Evolutionary conservation across 2,329 filamentous ascomycete species (phyloP).

Genomic region (Ophiostoma tasmaniense): DNA sequence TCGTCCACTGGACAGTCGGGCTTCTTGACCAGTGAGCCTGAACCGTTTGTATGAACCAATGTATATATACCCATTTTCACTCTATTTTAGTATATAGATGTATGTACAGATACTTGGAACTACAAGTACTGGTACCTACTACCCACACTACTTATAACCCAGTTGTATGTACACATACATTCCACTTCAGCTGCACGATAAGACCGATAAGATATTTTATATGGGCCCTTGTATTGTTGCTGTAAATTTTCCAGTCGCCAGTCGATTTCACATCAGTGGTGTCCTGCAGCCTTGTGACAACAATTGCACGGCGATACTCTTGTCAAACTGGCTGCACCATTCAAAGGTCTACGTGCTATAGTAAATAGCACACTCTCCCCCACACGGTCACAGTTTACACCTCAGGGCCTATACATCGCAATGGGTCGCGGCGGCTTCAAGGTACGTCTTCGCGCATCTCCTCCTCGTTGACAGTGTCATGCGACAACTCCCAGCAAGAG

Average conservation of each 20-base stretch:
- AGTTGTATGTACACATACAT: neutral
- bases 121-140: neutral
- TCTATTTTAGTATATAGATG: too few species aligned
- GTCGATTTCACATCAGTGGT: neutral
- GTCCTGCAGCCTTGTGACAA: neutral
- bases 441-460: conserved; percentile 7
- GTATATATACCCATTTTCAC: neutral
- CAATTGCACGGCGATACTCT: neutral
- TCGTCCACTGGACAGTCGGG: conserved; percentile 64
- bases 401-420: neutral
- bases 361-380: neutral
- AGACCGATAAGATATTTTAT: neutral
- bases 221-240: neutral
- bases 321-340: neutral
- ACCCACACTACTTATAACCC: too few species aligned
- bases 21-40: conserved; percentile 43
- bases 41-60: neutral
- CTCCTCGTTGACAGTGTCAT: neutral
- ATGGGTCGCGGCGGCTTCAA: conserved; percentile 22
- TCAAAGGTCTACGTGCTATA: neutral
- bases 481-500: neutral
- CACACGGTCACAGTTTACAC: neutral
- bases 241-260: conserved; percentile 3
- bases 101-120: neutral
- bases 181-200: neutral